Evolutionary conservation across 257 asterid species (phyloP), one percentile per base, ranked within the genome.

Genomic region (Solanum tarijense): DNA sequence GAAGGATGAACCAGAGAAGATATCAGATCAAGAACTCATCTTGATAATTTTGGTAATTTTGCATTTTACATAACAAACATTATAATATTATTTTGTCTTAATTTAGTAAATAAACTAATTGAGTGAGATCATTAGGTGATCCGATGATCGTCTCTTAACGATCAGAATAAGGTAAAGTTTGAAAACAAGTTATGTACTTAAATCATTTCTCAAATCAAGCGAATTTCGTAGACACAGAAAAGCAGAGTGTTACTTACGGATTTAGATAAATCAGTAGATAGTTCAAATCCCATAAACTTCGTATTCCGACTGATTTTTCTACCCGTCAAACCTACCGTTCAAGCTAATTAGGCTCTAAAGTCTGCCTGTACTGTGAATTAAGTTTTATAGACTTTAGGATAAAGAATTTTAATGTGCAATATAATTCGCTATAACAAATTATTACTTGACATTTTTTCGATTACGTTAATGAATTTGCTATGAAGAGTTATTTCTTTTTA

Each of bases 11-110:
- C 92, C 92, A 5, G 92, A 87, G 27, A 90, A 89, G 76, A 35
- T 94, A 60, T 88, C 95, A 14, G 90, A 93, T 66, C 89, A 87
- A 0, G 92, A 94, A 13, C 90, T 94, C 88, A 89, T 72, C 83
- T 87, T 92, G 58, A 88, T 92, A 86, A 90, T 93, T 68, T 43
- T 93, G 93, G 96, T 94, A 92, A 83, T 5, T 14, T 29, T 27
- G 36, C 60, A 35, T 29, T 48, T 38, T 38, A 75, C 58, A 38
- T 36, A 75, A 21, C 83, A 74, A 74, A 35, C 29, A 35, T 21
- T 35, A 5, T 74, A 0, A 73, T 35, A 5, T 74, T 10, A 35
- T 21, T 75, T 36, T 4, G 27, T 21, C 11, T 8, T 34, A 9
- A 16, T 32, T 72, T 72, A 16, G 60, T 52, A 16, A 52, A 16